Conservation (phyloP, 352 stramenopile species). For the Pythium brachiatum region DNA sequence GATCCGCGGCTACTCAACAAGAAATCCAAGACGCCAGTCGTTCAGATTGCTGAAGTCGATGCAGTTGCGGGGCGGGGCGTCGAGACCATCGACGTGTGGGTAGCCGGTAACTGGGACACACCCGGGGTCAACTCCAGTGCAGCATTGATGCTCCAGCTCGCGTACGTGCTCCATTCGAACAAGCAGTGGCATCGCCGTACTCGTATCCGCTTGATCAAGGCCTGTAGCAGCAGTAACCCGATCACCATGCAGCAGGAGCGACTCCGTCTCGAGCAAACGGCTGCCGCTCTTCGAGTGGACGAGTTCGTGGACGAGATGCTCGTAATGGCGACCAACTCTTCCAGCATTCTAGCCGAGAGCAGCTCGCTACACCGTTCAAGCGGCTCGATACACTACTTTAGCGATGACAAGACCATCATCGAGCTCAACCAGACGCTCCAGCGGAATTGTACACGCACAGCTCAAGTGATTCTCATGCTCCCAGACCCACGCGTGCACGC, state of each 20-base stretch:
- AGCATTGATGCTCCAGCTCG: slow-evolving; percentile 43
- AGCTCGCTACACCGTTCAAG: slow-evolving; percentile 8
- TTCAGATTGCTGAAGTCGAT: slow-evolving; percentile 10
- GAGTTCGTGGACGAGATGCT: slow-evolving; percentile 43
- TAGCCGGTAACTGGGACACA: slow-evolving; percentile 34
- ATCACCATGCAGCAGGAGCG: slow-evolving; percentile 31
- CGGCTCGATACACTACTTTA: slow-evolving; percentile 20
- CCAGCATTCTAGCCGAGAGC: slow-evolving; percentile 33
- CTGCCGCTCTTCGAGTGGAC: slow-evolving; percentile 31
- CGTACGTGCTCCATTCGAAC: slow-evolving; percentile 35
- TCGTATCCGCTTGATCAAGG: slow-evolving; percentile 31
- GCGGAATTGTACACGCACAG: slow-evolving; percentile 37
- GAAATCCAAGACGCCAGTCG: slow-evolving; percentile 5
- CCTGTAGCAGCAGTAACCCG: slow-evolving; percentile 20
- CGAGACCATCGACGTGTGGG: slow-evolving; percentile 63
- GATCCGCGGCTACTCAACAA: slow-evolving; percentile 42
- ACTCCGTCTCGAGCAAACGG: slow-evolving; percentile 25
- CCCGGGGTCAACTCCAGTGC: slow-evolving; percentile 30
- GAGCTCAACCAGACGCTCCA: slow-evolving; percentile 53
- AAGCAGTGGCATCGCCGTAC: slow-evolving; percentile 25
- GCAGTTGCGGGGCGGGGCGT: not conserved
- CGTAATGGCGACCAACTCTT: slow-evolving; percentile 38
- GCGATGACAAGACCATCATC: slow-evolving; percentile 22
- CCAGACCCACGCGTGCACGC: slow-evolving; percentile 28
- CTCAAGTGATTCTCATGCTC: slow-evolving; percentile 44